Percentiles rank a stretch among this genome's conserved stretches.
These are phyloP conservation scores for Acer saccharum DNA, from an alignment of 345 rosid genomes.

Conservation along the genomic window DNA sequence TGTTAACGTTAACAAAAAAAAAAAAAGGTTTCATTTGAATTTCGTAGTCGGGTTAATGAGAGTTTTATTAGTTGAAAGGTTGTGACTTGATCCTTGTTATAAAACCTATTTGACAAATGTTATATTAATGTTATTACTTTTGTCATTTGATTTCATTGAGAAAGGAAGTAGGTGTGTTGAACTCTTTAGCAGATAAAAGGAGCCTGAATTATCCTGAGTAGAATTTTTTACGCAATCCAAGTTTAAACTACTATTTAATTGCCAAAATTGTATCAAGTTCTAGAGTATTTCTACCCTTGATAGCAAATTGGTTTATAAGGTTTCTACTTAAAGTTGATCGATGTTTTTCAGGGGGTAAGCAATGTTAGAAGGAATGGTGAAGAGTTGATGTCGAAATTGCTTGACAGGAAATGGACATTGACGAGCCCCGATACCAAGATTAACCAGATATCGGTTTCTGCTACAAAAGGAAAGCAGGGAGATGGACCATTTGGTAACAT, in stretches of 20 bases:
- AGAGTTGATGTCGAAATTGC: slow-evolving; percentile 48
- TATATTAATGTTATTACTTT: not conserved
- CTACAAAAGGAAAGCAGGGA: slow-evolving; percentile 23
- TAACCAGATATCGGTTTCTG: slow-evolving; percentile 52
- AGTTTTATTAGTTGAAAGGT: not conserved
- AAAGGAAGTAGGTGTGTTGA: not conserved
- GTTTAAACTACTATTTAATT: not conserved
- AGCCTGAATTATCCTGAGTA: not conserved
- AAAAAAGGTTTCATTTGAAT: not conserved
- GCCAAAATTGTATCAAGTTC: not conserved
- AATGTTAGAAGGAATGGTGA: slow-evolving; percentile 31
- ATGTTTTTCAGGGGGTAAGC: slow-evolving; percentile 36
- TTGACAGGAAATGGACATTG: slow-evolving; percentile 72
- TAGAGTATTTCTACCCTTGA: not conserved
- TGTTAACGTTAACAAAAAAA: not conserved
- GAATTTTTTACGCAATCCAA: not conserved
- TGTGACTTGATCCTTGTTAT: too few relatives aligned
- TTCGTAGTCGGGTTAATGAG: not conserved
- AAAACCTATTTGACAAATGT: too few relatives aligned
- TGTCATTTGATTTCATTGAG: not conserved
- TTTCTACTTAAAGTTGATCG: not conserved
- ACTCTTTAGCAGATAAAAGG: too few relatives aligned
- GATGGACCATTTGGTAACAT: slow-evolving; percentile 24
- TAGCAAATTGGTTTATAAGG: not conserved
- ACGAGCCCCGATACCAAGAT: slow-evolving; percentile 56